Base-by-base conservation (phyloP, 805 yeast species). In the Candida michaelii region DNA sequence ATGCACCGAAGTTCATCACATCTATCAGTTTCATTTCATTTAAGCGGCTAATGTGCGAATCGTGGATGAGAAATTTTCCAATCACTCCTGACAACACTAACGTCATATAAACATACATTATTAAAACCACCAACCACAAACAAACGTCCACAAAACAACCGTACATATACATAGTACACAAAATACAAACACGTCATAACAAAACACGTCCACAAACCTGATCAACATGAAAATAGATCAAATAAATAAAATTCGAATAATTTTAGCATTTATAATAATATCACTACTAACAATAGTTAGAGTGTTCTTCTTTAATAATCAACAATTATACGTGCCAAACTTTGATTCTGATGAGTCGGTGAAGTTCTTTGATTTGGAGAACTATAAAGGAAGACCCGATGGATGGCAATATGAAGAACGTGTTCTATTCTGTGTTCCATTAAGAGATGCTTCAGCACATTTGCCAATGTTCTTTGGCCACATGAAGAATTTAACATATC, bases 371-470 rank as follows among this genome's bases (percentile, higher is more conserved):
- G 97, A 90, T 59, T 67, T 90, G 54, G 73, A 70, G 14, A 75
- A 83, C 47, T 81, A 79, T 52, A 71, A 66, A 36, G 89, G 93
- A 5, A 63, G 83, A 11, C 74, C 74, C 5, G 76, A 80, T 40
- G 97, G 97, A 6, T 85, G 93, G 93, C 85, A 83, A 53, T 68
- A 72, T 36, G 79, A 76, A 11, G 96, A 90, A 58, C 73, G 96
- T 37, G 83, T 89, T 15, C 67, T 89, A 45, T 86, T 88, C 51
- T 80, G 91, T 52, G 96, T 90, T 9, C 97, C 97, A 5, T 71
- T 89, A 51, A 79, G 97, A 67, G 97, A 90, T 61, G 97, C 97
- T 1, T 85, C 90, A 2, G 79, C 83, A 14, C 97, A 89, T 69
- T 71, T 89, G 60, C 91, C 93, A 31, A 82, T 89, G 87, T 88